Evolutionary conservation across 768 basidiomycete genomes (phyloP), one percentile per base, ranked within the genome.

Genomic region (Megacollybia marginata): DNA sequence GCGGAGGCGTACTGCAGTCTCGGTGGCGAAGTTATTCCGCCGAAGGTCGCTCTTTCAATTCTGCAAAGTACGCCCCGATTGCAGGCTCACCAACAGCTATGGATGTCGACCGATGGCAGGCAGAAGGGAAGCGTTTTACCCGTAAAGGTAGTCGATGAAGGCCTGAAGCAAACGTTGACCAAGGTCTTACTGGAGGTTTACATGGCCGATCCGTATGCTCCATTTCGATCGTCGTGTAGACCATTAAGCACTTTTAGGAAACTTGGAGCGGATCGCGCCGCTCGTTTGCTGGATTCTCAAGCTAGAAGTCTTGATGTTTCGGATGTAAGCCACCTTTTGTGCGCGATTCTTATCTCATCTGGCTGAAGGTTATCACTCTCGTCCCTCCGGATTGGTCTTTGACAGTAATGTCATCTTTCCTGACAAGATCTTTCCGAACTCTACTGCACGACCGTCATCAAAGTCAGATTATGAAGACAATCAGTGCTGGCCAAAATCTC

Each of bases 1-100:
- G 90, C 92, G 0, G 91, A 95, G 60, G 76, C 83, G 5, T 96
- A 93, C 64, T 95, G 93, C 58, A 77, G 85, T 1, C 78, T 86
- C 32, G 83, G 82, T 15, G 91, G 93, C 5, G 78, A 80, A 18
- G 76, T 95, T 19, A 68, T 96, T 4, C 74, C 85, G 0, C 67
- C 73, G 2, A 82, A 78, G 54, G 65, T 75, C 0, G 83, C 82
- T 0, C 70, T 73, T 33, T 48, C 66, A 0, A 69, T 83, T 35
- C 80, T 75, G 19, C 75, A 72, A 58, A 77, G 70, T 16, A 60
- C 57, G 44, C 67, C 62, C 11, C 69, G 66, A 11, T 66, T 82
- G 57, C 78, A 73, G 57, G 16, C 19, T 5, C 28, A 44, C 28
- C n/a, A 44, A 23, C 15, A 49, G 2, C 33, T 42, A 5, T 44